Percentiles rank a stretch among this genome's conserved stretches.
Evolutionary conservation across 192 early-diverging fungal genomes (phyloP).

Genomic region (Helicostylum pulchrum): DNA sequence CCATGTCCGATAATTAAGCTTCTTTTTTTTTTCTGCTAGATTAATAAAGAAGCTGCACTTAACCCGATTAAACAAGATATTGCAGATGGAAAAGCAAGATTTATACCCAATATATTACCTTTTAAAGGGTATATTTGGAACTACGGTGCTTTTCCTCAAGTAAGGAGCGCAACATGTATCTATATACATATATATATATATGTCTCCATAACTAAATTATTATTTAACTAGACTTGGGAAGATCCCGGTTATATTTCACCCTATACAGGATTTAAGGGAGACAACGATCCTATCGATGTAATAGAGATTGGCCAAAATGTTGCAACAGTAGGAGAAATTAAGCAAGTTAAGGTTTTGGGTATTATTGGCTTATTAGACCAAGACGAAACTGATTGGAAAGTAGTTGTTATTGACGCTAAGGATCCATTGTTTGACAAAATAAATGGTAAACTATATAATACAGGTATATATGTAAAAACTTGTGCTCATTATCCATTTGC

Average conservation of each 20-base stretch:
- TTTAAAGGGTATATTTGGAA: constrained; percentile 99
- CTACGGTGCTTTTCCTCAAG: constrained; percentile 97
- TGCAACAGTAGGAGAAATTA: constrained; percentile 89
- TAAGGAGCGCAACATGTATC: constrained; percentile 17
- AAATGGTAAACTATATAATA: constrained; percentile 54
- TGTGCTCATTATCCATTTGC: background rate
- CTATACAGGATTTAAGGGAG: constrained; percentile 91
- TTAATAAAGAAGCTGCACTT: constrained; percentile 89
- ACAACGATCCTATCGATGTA: constrained; percentile 98
- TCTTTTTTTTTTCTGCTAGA: constrained; percentile 40
- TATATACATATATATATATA: background rate
- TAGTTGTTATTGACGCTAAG: constrained; percentile 95
- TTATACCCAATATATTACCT: constrained; percentile 97
- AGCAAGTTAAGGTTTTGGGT: constrained; percentile 98
- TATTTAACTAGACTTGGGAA: constrained; percentile 85
- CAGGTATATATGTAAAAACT: background rate
- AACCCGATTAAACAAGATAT: constrained; percentile 99
- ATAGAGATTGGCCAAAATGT: constrained; percentile 97
- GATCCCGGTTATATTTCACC: constrained; percentile 83
- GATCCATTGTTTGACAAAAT: constrained; percentile 94
- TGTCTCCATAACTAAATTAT: background rate
- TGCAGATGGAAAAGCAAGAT: constrained; percentile 98
- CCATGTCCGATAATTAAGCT: background rate
- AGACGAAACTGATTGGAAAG: constrained; percentile 99
- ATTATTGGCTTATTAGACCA: constrained; percentile 98